Evolutionary conservation across 2,329 filamentous ascomycete species (phyloP).

Genomic region (Tolypocladium inflatum): DNA sequence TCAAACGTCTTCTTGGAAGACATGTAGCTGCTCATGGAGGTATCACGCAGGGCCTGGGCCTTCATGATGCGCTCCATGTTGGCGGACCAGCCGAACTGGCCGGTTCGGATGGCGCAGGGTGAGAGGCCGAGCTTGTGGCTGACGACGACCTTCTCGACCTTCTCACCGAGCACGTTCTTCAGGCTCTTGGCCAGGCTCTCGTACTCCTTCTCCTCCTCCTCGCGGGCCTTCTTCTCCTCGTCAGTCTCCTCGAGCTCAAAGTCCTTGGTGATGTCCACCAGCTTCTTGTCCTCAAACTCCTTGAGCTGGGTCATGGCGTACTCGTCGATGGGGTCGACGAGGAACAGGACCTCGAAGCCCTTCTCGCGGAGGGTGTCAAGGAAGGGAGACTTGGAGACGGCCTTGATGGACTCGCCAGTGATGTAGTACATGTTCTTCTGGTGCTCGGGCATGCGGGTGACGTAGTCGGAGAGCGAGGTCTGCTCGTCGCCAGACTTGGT

Average conservation of each 20-base stretch:
- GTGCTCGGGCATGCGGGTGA: constrained; percentile 99
- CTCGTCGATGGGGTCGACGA: constrained; percentile 98
- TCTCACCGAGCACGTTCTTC: constrained; percentile 98
- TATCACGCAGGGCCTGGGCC: constrained; percentile 98
- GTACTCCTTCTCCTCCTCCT: constrained; percentile 97
- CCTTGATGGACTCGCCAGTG: constrained; percentile 98
- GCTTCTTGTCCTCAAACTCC: constrained; percentile 99
- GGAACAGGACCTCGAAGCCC: constrained; percentile 98
- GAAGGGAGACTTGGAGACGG: constrained; percentile 97
- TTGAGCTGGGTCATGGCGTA: constrained; percentile 99
- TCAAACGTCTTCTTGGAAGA: constrained; percentile 99
- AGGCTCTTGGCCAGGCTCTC: constrained; percentile 90
- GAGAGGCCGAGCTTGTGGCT: constrained; percentile 92
- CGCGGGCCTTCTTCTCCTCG: constrained; percentile 94
- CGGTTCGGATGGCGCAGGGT: constrained; percentile 97
- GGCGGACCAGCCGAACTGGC: constrained; percentile 99
- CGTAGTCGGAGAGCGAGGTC: constrained; percentile 93
- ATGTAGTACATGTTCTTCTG: constrained; percentile 99
- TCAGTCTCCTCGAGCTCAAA: constrained; percentile 99
- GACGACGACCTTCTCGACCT: constrained; percentile 99
- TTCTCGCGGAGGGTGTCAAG: constrained; percentile 97
- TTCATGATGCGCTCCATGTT: constrained; percentile 99
- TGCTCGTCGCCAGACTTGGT: constrained; percentile 97
- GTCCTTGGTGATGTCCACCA: constrained; percentile 99
- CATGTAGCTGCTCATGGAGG: constrained; percentile 99